Evolutionary conservation across 305 asterid genomes (phyloP), one percentile per base, ranked within the genome.

Genomic region (Rubia balearica): DNA sequence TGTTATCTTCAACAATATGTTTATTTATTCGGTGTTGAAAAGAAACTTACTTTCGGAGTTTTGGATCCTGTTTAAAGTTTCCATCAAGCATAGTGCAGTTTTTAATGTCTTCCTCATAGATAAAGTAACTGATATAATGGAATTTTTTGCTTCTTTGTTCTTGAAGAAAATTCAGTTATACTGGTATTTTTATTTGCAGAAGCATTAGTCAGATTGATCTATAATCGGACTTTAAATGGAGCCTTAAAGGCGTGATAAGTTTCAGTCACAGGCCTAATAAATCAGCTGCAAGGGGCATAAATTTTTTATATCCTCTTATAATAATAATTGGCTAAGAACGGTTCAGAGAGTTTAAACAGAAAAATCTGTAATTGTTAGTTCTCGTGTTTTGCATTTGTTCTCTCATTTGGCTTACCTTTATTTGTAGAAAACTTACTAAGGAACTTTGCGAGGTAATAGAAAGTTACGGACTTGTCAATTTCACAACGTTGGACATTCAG

Each of bases 401-500:
- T 55, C 36, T 56, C 3, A 60, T 19, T 42, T 6, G 68, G 19
- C 17, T 36, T 62, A 33, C 16, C 48, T 33, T 62, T 7, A 6
- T 38, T 10, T 73, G 78, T 90, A 94, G 99, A 75, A 88, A 91
- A 83, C 95, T 94, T 41, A 91, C 98, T 10, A 91, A 91, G 89
- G 98, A 88, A 84, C 88, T 94, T 53, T 91, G 99, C 43, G 96
- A 88, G 79, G 97, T 94, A 77, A 83, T 94, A 73, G 98, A 94
- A 72, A 73, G 84, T 75, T 94, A 76, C 81, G 76, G 95, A 60
- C 90, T 91, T 4, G 96, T 94, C 77, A 83, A 87, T 79, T 94
- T 94, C 82, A 75, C 89, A 60, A 88, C 99, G 65, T 83, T 91
- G 82, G 98, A 87, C 83, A 94, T 94, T 79, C 99, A 94, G 95